Base-by-base conservation (phyloP, 257 asterid genomes). In the Buddleja alternifolia region DNA sequence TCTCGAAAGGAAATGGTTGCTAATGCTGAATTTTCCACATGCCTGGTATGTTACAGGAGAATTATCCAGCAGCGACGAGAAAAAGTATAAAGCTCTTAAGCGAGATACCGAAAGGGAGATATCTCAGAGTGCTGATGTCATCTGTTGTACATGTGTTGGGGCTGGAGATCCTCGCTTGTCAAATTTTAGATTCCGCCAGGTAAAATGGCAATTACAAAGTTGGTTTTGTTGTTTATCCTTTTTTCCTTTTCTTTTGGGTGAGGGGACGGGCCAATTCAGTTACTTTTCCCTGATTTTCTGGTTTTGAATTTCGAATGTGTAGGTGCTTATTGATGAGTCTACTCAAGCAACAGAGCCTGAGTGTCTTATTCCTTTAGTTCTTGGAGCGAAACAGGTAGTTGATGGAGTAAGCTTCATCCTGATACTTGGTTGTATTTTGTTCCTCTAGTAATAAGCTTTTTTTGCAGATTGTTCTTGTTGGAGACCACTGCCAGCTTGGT, bases 401-500 rank as follows among this genome's bases (percentile, higher is more conserved):
- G 15, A 25, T 25, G 77, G 57, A 15, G 53, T 46, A 50, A 16
- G 52, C 61, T 46, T 52, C 60, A 19, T 15, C 34, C 21, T 55
- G 4, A 10, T 54, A 2, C 44, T 53, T 11, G 66, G 14, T 64
- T 63, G 41, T 64, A 25, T 23, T 10, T 6, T 17, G 39, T 39
- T 17, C 34, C 5, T 29, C 34, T 29, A 29, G 34, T 69, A 55
- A 53, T 48, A 10, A 25, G 73, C 41, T 60, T 14, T 46, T 73
- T 36, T 48, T 73, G 66, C 68, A 94, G 99, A 86, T 81, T 70
- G 83, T 94, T 77, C 97, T 94, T 54, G 98, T 94, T 73, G 99
- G 99, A 82, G 99, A 94, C 70, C 99, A 92, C 78, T 94, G 98
- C 81, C 99, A 94, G 82, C 99, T 94, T 83, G 99, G 99, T 84